phyloP scores from a whole-genome alignment of 371 early-diverging fungal species.

The Coemansia sp. region DNA sequence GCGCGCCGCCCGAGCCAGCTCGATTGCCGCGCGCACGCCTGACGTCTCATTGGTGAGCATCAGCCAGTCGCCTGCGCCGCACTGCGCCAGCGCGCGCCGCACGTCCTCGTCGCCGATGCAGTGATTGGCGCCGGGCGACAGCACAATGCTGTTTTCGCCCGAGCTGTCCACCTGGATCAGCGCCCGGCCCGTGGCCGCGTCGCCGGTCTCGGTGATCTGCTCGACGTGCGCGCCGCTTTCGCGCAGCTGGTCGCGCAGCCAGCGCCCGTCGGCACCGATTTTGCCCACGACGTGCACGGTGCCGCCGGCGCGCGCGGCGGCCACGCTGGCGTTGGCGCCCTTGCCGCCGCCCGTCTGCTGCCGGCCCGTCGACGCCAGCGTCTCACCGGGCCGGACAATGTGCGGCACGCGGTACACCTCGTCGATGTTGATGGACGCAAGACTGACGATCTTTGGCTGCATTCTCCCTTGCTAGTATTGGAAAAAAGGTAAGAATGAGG shows the following conservation, averaged over 20 bases:
- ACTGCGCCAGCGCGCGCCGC: slow-evolving; percentile 44
- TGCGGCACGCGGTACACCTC: slow-evolving; percentile 82
- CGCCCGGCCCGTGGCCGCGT: slow-evolving; percentile 77
- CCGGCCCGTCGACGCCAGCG: slow-evolving; percentile 65
- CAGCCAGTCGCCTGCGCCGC: slow-evolving; percentile 63
- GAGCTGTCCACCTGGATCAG: slow-evolving; percentile 77
- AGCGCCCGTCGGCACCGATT: slow-evolving; percentile 82
- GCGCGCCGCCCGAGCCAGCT: slow-evolving; percentile 59
- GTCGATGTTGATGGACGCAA: slow-evolving; percentile 90
- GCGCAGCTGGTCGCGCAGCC: slow-evolving; percentile 67
- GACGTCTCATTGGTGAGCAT: slow-evolving; percentile 87
- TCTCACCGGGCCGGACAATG: slow-evolving; percentile 81
- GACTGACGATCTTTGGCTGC: slow-evolving; percentile 61
- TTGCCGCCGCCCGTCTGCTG: slow-evolving; percentile 83
- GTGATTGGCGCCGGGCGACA: slow-evolving; percentile 80
- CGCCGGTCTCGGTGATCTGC: slow-evolving; percentile 48
- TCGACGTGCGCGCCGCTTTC: slow-evolving; percentile 57
- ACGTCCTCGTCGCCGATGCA: slow-evolving; percentile 55
- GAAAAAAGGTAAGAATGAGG: too few relatives aligned
- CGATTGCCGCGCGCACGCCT: slow-evolving; percentile 66
- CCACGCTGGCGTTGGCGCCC: slow-evolving; percentile 87
- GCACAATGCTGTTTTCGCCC: slow-evolving; percentile 84
- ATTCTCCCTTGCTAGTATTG: too few relatives aligned
- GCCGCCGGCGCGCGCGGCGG: slow-evolving; percentile 73
- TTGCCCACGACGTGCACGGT: slow-evolving; percentile 74